Conservation (phyloP, 1,284 basidiomycete species). For the Cryptococcus sp. region DNA sequence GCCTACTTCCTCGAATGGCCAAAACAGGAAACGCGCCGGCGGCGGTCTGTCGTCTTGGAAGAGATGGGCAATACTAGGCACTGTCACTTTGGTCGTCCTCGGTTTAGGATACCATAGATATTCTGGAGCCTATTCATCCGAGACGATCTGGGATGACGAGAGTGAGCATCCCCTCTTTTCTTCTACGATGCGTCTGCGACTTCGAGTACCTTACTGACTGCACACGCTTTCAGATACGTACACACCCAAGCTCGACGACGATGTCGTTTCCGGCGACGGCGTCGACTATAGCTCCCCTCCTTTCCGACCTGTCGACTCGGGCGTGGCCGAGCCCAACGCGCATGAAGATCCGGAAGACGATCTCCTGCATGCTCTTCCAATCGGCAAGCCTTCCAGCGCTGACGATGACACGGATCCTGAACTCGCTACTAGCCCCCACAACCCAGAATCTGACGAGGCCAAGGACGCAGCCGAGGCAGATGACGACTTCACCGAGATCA, state of each 20-base stretch:
- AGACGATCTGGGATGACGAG: constrained; percentile 29
- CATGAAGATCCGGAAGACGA: constrained; percentile 32
- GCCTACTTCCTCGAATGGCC: constrained; percentile 35
- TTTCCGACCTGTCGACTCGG: constrained; percentile 39
- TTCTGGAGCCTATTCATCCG: constrained; percentile 5
- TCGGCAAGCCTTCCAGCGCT: constrained; percentile 19
- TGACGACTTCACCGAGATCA: constrained; percentile 40
- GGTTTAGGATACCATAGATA: constrained; percentile 21
- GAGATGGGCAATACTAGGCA: constrained; percentile 36
- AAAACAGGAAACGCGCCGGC: constrained; percentile 30
- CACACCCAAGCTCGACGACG: constrained; percentile 36
- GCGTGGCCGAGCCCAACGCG: constrained; percentile 22
- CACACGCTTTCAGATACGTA: constrained; percentile 31
- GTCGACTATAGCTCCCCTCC: constrained; percentile 46
- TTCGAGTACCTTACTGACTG: background rate
- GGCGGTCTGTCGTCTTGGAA: constrained; percentile 44
- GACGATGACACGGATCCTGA: constrained; percentile 10
- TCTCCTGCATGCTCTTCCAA: constrained; percentile 32
- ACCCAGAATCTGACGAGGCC: constrained; percentile 30
- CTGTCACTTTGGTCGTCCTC: constrained; percentile 28
- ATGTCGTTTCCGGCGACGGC: constrained; percentile 19
- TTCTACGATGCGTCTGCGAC: background rate
- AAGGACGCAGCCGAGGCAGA: constrained; percentile 27
- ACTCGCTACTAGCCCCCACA: constrained; percentile 23
- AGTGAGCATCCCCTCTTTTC: constrained; percentile 21